phyloP scores from a whole-genome alignment of 225 moss, liverwort and hornwort species.

The Climacium dendroides region DNA sequence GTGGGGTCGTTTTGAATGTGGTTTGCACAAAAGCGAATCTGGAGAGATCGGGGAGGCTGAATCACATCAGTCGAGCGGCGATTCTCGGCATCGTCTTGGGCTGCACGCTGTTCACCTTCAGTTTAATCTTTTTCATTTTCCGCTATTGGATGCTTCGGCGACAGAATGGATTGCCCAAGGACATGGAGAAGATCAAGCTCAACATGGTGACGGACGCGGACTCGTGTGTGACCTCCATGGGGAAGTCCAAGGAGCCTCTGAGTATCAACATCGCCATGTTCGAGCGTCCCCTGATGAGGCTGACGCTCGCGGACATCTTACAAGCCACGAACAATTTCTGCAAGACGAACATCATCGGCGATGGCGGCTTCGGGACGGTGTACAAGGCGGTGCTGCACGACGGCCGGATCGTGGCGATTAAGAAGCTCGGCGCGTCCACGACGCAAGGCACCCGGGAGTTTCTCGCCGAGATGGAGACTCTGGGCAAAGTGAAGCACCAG shows the following conservation, averaged over 20 bases:
- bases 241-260: slow-evolving; percentile 67
- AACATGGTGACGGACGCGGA: slow-evolving; percentile 60
- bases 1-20: slow-evolving; percentile 1
- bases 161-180: slow-evolving; percentile 9
- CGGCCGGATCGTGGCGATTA: slow-evolving; percentile 67
- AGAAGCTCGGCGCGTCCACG: slow-evolving; percentile 74
- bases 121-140: slow-evolving; percentile 12
- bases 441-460: slow-evolving; percentile 82
- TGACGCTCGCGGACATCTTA: slow-evolving; percentile 69
- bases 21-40: neutral
- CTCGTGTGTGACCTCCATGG: slow-evolving; percentile 28
- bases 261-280: slow-evolving; percentile 95
- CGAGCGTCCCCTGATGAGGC: slow-evolving; percentile 66
- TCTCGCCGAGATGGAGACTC: slow-evolving; percentile 83
- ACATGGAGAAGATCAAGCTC: slow-evolving; percentile 63
- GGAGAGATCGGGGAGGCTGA: neutral
- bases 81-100: slow-evolving; percentile 57
- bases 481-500: slow-evolving; percentile 82
- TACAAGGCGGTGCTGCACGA: slow-evolving; percentile 77
- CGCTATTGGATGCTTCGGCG: slow-evolving; percentile 17
- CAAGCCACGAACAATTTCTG: slow-evolving; percentile 86
- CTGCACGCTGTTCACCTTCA: slow-evolving; percentile 36
- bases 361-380: slow-evolving; percentile 85
- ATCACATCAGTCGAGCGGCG: slow-evolving; percentile 5
- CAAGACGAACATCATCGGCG: slow-evolving; percentile 86